Conservation (phyloP, 2,329 filamentous ascomycete species). For the Stachybotrys echinatus region DNA sequence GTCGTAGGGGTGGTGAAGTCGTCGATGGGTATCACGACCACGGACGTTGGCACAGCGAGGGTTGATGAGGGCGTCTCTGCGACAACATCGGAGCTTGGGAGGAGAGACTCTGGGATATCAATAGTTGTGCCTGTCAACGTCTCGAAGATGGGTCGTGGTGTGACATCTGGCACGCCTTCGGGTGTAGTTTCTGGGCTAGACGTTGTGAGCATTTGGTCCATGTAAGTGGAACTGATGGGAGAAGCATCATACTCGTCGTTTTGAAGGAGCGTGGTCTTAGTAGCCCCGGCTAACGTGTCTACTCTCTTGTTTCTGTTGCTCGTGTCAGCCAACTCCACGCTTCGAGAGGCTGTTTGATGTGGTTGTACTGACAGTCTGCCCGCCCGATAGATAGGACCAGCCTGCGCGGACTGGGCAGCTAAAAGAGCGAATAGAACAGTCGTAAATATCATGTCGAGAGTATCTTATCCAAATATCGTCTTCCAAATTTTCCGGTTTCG, state of each 20-base stretch:
- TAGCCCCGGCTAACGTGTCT: slow-evolving; percentile 10
- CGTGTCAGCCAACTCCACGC: not conserved
- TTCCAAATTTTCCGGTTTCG: too few relatives aligned
- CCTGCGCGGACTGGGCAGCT: slow-evolving; percentile 21
- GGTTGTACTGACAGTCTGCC: slow-evolving; percentile 19
- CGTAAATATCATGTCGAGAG: slow-evolving; percentile 10
- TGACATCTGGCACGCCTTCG: slow-evolving; percentile 7
- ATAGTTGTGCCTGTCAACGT: slow-evolving; percentile 14
- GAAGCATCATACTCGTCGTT: slow-evolving; percentile 8
- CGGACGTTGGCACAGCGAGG: not conserved
- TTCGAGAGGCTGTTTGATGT: not conserved
- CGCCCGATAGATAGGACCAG: slow-evolving; percentile 28
- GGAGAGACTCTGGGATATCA: slow-evolving; percentile 9
- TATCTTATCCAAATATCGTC: too few relatives aligned
- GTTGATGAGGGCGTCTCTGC: not conserved
- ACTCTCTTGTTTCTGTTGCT: slow-evolving; percentile 8
- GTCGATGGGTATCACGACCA: slow-evolving; percentile 13
- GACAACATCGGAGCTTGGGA: slow-evolving; percentile 5
- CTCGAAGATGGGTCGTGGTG: slow-evolving; percentile 17
- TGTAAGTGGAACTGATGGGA: not conserved
- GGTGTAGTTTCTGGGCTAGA: slow-evolving; percentile 8
- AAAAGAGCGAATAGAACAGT: slow-evolving; percentile 20
- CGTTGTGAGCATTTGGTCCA: not conserved
- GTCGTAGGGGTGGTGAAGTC: not conserved
- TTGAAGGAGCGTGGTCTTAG: slow-evolving; percentile 8